phyloP scores from a whole-genome alignment of 441 rosid genomes.

The Biscutella auriculata region DNA sequence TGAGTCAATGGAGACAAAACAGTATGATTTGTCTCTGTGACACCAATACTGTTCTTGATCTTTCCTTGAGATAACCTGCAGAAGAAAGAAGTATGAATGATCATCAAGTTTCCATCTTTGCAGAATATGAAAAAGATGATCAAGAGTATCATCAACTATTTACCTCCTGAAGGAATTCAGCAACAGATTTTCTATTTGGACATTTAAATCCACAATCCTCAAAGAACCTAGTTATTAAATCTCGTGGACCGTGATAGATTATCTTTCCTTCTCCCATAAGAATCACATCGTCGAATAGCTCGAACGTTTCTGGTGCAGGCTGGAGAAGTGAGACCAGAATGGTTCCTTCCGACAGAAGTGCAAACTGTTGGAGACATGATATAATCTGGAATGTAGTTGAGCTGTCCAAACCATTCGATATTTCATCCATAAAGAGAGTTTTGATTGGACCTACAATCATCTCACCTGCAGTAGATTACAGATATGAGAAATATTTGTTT shows the following conservation, averaged over 20 bases:
- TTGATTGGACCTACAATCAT: slow-evolving; percentile 28
- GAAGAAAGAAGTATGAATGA: not conserved
- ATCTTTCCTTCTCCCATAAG: slow-evolving; percentile 38
- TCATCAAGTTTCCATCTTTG: not conserved
- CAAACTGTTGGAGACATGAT: slow-evolving; percentile 27
- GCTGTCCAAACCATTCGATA: slow-evolving; percentile 36
- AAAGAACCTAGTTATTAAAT: slow-evolving; percentile 21
- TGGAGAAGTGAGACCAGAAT: slow-evolving; percentile 34
- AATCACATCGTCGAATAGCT: slow-evolving; percentile 34
- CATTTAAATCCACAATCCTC: slow-evolving; percentile 42
- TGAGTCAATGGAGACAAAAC: slow-evolving; percentile 31
- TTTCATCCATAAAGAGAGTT: slow-evolving; percentile 40
- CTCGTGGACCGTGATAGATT: slow-evolving; percentile 27
- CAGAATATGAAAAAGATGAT: not conserved
- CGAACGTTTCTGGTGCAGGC: slow-evolving; percentile 37
- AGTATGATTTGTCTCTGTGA: slow-evolving; percentile 24
- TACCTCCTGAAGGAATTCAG: slow-evolving; percentile 70
- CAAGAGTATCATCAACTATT: not conserved
- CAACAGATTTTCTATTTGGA: slow-evolving; percentile 46
- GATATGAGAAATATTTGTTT: not conserved
- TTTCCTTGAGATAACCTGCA: slow-evolving; percentile 46
- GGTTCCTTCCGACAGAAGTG: slow-evolving; percentile 25
- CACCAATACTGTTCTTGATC: slow-evolving; percentile 59
- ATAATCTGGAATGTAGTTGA: slow-evolving; percentile 34
- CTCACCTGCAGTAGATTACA: slow-evolving; percentile 23